Conservation (phyloP, 345 rosid species). For the Corchorus capsularis region DNA sequence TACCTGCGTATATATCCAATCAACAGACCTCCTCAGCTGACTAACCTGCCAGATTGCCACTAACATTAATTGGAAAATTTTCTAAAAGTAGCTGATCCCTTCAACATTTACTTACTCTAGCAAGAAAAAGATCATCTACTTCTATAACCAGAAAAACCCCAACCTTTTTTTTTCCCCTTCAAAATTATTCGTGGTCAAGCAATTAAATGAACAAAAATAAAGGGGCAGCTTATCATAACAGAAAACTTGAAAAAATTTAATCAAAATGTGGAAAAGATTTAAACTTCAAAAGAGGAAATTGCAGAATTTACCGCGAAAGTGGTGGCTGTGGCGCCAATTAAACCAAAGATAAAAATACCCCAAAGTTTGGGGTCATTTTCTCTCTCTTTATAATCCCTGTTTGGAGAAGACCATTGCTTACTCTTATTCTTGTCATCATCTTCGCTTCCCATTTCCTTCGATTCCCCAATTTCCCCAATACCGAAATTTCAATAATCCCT, state of each 20-base stretch:
- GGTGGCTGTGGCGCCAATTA: conserved; percentile 91
- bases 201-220: neutral
- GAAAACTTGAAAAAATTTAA: neutral
- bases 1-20: conserved; percentile 82
- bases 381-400: conserved; percentile 38
- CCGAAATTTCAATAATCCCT: neutral
- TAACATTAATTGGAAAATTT: conserved; percentile 28
- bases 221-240: neutral
- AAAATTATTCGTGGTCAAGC: neutral
- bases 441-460: conserved; percentile 44
- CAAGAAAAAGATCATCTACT: neutral
- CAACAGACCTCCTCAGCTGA: conserved; percentile 77
- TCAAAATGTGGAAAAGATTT: neutral
- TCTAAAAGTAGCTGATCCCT: neutral
- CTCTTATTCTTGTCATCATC: conserved; percentile 42
- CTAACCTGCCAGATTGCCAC: conserved; percentile 63
- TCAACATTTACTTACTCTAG: neutral
- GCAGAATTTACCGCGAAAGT: conserved; percentile 68
- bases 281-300: neutral
- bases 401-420: conserved; percentile 36
- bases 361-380: conserved; percentile 60
- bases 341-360: conserved; percentile 71
- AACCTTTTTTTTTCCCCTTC: neutral
- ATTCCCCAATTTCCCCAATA: conserved; percentile 4
- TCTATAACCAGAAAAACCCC: neutral